Base-by-base conservation (phyloP, 345 rosid genomes). In the Clausena lansium region DNA sequence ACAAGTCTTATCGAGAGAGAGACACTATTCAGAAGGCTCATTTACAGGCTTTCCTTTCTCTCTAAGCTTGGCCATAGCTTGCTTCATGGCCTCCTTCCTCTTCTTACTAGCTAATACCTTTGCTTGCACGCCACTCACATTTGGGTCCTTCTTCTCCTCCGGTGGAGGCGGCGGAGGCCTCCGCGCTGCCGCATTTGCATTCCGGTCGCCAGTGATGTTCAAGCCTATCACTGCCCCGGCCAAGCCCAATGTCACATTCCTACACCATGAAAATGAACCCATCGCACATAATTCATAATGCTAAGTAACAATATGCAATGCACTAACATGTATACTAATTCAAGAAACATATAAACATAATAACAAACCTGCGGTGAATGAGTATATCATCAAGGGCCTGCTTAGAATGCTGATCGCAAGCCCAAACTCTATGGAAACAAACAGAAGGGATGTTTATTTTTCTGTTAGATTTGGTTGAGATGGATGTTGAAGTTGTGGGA, bases 91-190 rank as follows among this genome's bases (percentile, higher is more conserved):
- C 50, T 85, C 92, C 81, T 87, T 89, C 35, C 92, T 87, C 75
- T 89, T 89, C 88, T 87, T 93, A 84, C 97, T 96, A 10, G 98
- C 98, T n/a, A 92, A 74, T 35, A 95, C 85, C 79, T 90, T 93
- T 2, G 97, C 99, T 76, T 82, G 94, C 54, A 92, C 84, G 10
- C 97, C 97, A n/a, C 88, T 92, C 81, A 91, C 77, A 75, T 73
- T 90, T 0, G 94, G 99, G 82, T 91, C 97, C 76, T 82, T 87
- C 78, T 89, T 93, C 91, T 93, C 95, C 76, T 0, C 54, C 0
- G 92, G 70, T 0, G 89, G 93, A 2, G 95, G 90, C 0, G 94
- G 89, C 1, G 97, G 92, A 0, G 94, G 91, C 84, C 92, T 84
- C 79, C 86, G 88, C 0, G 86, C 87, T 0, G 97, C 94, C 0